Evolutionary conservation across 2,329 filamentous ascomycete species (phyloP).

Genomic region (Exophiala mesophila): DNA sequence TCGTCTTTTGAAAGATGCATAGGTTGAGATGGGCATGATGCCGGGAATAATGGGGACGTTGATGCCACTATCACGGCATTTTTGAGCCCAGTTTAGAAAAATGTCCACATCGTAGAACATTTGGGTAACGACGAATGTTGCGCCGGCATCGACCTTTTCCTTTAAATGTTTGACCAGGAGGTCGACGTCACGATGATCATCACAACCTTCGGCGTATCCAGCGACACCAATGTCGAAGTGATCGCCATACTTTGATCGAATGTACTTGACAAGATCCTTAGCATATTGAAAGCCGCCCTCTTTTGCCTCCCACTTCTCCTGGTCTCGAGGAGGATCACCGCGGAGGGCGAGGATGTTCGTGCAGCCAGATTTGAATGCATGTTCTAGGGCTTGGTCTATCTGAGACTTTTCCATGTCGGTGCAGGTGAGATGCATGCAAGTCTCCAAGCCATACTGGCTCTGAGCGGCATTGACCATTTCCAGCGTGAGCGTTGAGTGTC

Average conservation of each 20-base stretch:
- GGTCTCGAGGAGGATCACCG: slow-evolving; percentile 87
- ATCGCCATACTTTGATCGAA: slow-evolving; percentile 70
- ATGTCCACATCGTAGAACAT: slow-evolving; percentile 99
- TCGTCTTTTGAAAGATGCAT: slow-evolving; percentile 83
- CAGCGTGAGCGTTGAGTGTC: slow-evolving; percentile 83
- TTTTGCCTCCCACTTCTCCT: slow-evolving; percentile 86
- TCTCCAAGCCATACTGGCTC: slow-evolving; percentile 91
- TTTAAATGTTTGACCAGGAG: slow-evolving; percentile 85
- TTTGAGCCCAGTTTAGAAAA: slow-evolving; percentile 84
- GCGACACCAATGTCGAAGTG: slow-evolving; percentile 98
- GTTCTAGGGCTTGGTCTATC: slow-evolving; percentile 80
- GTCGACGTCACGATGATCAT: slow-evolving; percentile 86
- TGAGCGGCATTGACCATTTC: slow-evolving; percentile 98
- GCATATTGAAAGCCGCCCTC: slow-evolving; percentile 88
- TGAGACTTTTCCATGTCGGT: slow-evolving; percentile 95
- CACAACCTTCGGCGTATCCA: slow-evolving; percentile 91
- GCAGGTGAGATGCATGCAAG: slow-evolving; percentile 98
- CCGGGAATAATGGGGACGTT: slow-evolving; percentile 76
- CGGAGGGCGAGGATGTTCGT: slow-evolving; percentile 94
- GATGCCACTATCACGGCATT: slow-evolving; percentile 80
- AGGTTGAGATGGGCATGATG: slow-evolving; percentile 92
- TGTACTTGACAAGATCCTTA: slow-evolving; percentile 81
- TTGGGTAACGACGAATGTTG: slow-evolving; percentile 91
- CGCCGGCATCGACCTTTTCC: slow-evolving; percentile 93
- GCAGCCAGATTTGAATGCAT: slow-evolving; percentile 90